Evolutionary conservation across 768 basidiomycete species (phyloP), one percentile per base, ranked within the genome.

Genomic region (Boletus fagicola): DNA sequence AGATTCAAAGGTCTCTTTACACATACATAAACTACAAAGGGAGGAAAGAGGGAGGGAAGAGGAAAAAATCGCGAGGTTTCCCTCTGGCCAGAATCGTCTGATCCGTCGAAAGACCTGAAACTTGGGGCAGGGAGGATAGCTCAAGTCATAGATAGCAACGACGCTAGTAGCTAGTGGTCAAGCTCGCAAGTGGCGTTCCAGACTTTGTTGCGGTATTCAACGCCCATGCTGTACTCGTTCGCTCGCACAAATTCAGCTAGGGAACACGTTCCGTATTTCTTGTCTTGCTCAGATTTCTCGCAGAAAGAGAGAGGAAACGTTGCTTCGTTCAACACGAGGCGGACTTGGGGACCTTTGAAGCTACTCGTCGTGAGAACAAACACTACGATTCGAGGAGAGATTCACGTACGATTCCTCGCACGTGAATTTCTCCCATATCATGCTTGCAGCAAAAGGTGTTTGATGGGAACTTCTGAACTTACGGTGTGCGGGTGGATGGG

Each of bases 381-480:
- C 3, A 11, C 2, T 2, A 26, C 4, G 38, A 12, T 28, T 18
- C 28, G 8, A 50, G 26, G 4, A 12, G 10, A 15, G 7, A 2
- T 51, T 11, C 4, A 65, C 68, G 39, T 36, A 74, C 74, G 74
- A 75, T n/a, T 61, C 59, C 31, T 62, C 46, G 65, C 78, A 78
- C 4, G 66, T 65, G 62, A 77, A 78, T 59, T 63, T 71, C 64
- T 78, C 77, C 76, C 76, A 78, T 18, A 75, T 54, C 73, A 79
- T 77, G 35, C 66, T 69, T 31, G 76, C 77, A 22, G 65, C 77
- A 52, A 79, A 79, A 20, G 78, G 78, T 11, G 74, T 65, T 58
- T 76, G 76, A 12, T 60, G 22, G 4, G 76, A 73, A 16, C 69
- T 76, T 50, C 68, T 64, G 65, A 72, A 79, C 39, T 71, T 74